Conservation (phyloP, 805 yeast species). For the Nakazawaea ishiwadae region DNA sequence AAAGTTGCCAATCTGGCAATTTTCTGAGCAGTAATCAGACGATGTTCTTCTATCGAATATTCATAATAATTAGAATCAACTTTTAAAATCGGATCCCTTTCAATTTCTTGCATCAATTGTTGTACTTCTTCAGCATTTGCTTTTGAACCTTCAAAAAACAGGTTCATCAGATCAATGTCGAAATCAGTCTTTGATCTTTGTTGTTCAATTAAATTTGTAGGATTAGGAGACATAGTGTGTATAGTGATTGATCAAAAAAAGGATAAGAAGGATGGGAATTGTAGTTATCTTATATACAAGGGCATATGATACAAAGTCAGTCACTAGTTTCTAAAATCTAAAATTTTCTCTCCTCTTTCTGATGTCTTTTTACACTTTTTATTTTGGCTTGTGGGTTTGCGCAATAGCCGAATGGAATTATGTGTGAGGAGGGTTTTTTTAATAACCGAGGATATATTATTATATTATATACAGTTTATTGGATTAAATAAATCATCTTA, state of each 20-base stretch:
- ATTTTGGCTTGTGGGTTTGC: too few species aligned
- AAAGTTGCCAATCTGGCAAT: slow-evolving; percentile 59
- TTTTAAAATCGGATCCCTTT: slow-evolving; percentile 62
- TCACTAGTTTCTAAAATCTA: too few species aligned
- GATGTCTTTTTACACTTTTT: too few species aligned
- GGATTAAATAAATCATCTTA: slow-evolving; percentile 35
- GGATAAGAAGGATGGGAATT: too few species aligned
- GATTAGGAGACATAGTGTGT: slow-evolving; percentile 28
- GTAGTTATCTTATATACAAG: too few species aligned
- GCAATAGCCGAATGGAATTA: too few species aligned
- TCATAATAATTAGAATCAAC: slow-evolving; percentile 55
- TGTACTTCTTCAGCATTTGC: slow-evolving; percentile 43
- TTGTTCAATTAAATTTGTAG: slow-evolving; percentile 30
- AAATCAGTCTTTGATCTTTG: slow-evolving; percentile 44
- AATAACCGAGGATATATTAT: background rate
- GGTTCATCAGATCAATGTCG: slow-evolving; percentile 42
- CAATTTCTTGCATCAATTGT: slow-evolving; percentile 49
- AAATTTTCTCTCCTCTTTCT: too few species aligned
- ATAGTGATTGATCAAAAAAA: too few species aligned
- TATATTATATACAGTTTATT: slow-evolving; percentile 13
- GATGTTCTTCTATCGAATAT: slow-evolving; percentile 46
- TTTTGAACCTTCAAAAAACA: slow-evolving; percentile 48
- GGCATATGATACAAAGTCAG: too few species aligned
- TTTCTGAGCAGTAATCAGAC: slow-evolving; percentile 56
- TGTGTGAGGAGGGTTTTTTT: too few species aligned